These are phyloP conservation scores for Nymphaea colorata DNA, from an alignment of 164 flowering plant genomes.

Conservation along the genomic window DNA sequence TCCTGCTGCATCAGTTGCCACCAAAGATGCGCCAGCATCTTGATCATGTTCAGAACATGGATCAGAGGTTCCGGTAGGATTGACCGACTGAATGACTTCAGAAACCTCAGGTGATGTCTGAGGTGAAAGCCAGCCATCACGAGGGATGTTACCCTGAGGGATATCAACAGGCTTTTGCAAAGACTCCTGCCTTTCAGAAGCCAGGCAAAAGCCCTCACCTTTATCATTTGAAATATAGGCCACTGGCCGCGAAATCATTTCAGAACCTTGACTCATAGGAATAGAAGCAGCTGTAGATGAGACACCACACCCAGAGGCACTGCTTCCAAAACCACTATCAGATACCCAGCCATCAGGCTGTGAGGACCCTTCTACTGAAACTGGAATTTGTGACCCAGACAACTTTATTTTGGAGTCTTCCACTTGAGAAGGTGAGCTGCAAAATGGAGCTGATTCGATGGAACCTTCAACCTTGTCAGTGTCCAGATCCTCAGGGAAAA, in stretches of 20 bases:
- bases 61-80: not conserved
- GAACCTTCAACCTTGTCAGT: not conserved
- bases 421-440: not conserved
- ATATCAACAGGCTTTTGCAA: not conserved
- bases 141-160: not conserved
- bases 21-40: not conserved
- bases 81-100: not conserved
- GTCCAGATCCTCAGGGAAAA: not conserved
- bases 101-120: not conserved
- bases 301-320: not conserved
- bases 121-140: not conserved
- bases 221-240: not conserved
- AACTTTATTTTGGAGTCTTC: not conserved
- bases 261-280: slow-evolving; percentile 7
- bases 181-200: not conserved
- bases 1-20: not conserved
- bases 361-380: slow-evolving; percentile 2
- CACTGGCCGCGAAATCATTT: slow-evolving; percentile 2
- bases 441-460: not conserved
- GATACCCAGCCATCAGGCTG: slow-evolving; percentile 2
- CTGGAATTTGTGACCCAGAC: slow-evolving; percentile 2
- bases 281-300: slow-evolving; percentile 6
- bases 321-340: not conserved
- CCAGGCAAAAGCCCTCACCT: not conserved
- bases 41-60: not conserved